phyloP scores from a whole-genome alignment of 2,329 filamentous ascomycete species.

The Aspergillus piperis region DNA sequence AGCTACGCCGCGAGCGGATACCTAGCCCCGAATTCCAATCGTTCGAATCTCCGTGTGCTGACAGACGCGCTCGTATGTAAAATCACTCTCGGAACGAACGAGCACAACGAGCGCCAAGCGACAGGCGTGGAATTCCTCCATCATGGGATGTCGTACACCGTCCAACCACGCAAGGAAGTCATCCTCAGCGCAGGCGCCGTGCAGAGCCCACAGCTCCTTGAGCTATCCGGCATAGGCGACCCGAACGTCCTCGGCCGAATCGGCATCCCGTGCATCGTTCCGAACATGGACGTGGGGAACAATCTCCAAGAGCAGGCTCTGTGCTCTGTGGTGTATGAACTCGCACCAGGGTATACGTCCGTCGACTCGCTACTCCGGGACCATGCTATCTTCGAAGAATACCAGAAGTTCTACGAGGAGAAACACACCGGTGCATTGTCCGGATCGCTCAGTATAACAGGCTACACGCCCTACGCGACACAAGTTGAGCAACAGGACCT shows the following conservation, averaged over 20 bases:
- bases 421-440: too few species aligned
- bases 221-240: constrained; percentile 63
- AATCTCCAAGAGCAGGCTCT: constrained; percentile 53
- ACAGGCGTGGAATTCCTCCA: constrained; percentile 23
- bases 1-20: constrained; percentile 23
- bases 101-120: constrained; percentile 1
- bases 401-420: too few species aligned
- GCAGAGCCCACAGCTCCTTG: constrained; percentile 59
- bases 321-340: constrained; percentile 22
- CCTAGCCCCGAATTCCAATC: constrained; percentile 1
- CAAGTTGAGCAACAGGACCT: too few species aligned
- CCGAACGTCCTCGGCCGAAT: constrained; percentile 43
- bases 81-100: constrained; percentile 12
- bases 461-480: too few species aligned
- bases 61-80: constrained; percentile 19
- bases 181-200: constrained; percentile 61
- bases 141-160: constrained; percentile 30
- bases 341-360: constrained; percentile 1
- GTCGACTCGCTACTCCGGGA: too few species aligned
- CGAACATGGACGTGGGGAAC: constrained; percentile 51
- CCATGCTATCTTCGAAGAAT: too few species aligned
- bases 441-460: too few species aligned
- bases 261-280: constrained; percentile 48
- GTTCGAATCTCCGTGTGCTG: constrained; percentile 20
- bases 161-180: constrained; percentile 51